Percentiles rank a stretch among this genome's conserved stretches.
Conservation (phyloP, 139 green algal species). For the Microglena sp. region DNA sequence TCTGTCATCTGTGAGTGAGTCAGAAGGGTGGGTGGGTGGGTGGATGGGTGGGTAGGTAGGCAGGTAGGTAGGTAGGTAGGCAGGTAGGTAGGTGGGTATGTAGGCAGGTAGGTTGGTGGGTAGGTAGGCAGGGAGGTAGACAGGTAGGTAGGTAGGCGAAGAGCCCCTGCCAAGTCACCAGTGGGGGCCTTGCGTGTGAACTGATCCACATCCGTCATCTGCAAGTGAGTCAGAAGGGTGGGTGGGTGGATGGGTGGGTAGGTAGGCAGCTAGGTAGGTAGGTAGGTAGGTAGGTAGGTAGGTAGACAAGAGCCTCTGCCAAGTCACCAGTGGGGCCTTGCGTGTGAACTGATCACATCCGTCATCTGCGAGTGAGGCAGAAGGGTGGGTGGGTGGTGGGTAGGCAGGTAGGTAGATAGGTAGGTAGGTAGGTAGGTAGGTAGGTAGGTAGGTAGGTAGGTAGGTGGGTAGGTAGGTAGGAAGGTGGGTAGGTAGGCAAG, state of each 20-base stretch:
- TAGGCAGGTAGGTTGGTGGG: too few species aligned
- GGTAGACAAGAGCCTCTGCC: conserved; percentile 18
- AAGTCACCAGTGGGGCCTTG: conserved; percentile 29
- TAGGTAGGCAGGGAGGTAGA: too few species aligned
- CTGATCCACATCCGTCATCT: conserved; percentile 47
- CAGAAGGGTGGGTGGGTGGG: not conserved
- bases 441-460: not conserved
- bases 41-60: not conserved
- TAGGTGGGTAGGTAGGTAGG: not conserved
- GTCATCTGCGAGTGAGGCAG: conserved; percentile 34
- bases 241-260: not conserved
- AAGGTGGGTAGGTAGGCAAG: not conserved
- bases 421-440: not conserved
- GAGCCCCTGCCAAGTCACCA: conserved; percentile 27
- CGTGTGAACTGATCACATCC: conserved; percentile 33
- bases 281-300: too few species aligned
- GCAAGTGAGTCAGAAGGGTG: conserved; percentile 1
- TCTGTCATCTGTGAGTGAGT: conserved; percentile 33
- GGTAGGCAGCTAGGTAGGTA: too few species aligned
- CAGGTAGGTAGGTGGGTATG: too few species aligned
- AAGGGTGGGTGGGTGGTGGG: not conserved
- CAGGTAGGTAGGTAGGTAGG: too few species aligned
- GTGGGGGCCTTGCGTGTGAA: conserved; percentile 22
- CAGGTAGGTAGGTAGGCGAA: too few species aligned
- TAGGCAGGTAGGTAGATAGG: too few species aligned